These are phyloP conservation scores for Oryza punctata DNA, from an alignment of 176 grass and related monocot species.

Conservation along the genomic window DNA sequence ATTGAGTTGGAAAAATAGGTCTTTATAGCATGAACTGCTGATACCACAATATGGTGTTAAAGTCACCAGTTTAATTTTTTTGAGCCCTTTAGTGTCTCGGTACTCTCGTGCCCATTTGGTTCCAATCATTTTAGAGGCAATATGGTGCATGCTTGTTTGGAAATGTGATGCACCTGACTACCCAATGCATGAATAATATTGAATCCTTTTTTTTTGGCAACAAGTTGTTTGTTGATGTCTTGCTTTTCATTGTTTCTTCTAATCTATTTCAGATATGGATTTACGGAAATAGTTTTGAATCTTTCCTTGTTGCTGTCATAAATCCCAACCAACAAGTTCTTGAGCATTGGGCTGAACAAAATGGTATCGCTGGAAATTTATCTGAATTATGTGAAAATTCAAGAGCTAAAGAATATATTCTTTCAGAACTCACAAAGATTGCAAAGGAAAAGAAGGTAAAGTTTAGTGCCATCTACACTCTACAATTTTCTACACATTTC, in stretches of 20 bases:
- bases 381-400: conserved; percentile 56
- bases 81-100: not conserved
- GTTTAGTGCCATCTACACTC: not conserved
- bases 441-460: conserved; percentile 88
- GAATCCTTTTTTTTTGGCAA: not conserved
- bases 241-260: conserved; percentile 5
- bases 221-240: not conserved
- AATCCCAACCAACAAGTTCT: conserved; percentile 82
- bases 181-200: not conserved
- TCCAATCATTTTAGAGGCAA: not conserved
- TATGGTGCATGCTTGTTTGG: not conserved
- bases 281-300: conserved; percentile 95
- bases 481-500: not conserved
- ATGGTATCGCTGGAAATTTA: conserved; percentile 52
- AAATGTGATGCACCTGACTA: not conserved
- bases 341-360: conserved; percentile 65
- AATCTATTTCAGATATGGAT: conserved; percentile 89
- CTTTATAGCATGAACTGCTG: not conserved
- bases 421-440: conserved; percentile 61
- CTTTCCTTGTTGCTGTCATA: conserved; percentile 67
- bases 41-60: not conserved
- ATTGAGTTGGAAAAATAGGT: conserved; percentile 8
- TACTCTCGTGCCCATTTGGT: not conserved
- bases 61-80: not conserved
- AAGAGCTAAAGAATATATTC: conserved; percentile 68